Conservation (phyloP, 352 stramenopile species). For the Pythium aphanidermatum region DNA sequence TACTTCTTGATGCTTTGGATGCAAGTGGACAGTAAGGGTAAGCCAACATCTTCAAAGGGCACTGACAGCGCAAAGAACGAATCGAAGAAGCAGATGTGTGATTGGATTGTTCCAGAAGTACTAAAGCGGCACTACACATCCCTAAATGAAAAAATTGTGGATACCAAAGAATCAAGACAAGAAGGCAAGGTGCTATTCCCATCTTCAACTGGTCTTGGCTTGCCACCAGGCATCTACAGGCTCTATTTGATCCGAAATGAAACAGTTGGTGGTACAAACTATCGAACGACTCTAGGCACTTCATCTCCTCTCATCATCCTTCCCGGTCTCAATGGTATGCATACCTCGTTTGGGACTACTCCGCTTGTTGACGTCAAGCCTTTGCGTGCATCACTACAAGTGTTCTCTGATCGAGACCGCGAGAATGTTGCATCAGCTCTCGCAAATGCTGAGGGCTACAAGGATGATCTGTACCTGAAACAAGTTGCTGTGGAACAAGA, state of each 20-base stretch:
- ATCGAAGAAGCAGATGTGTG: conserved; percentile 5
- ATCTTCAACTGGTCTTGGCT: conserved; percentile 35
- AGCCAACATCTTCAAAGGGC: neutral
- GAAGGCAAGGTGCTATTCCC: conserved; percentile 22
- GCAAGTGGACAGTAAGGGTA: conserved; percentile 1
- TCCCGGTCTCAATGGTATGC: conserved; percentile 40
- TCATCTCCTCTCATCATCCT: conserved; percentile 29
- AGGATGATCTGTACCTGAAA: conserved; percentile 19
- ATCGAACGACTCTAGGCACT: conserved; percentile 22
- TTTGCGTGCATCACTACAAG: conserved; percentile 28
- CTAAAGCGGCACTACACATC: conserved; percentile 25
- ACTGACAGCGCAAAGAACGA: conserved; percentile 4
- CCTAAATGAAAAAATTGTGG: conserved; percentile 11
- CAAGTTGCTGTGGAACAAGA: conserved; percentile 28
- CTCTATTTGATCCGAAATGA: conserved; percentile 45
- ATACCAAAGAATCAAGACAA: conserved; percentile 16
- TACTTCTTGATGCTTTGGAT: conserved; percentile 45
- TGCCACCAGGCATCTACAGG: conserved; percentile 36
- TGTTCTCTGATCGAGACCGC: conserved; percentile 25
- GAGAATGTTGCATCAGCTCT: conserved; percentile 11
- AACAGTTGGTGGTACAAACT: conserved; percentile 18
- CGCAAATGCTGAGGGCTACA: conserved; percentile 17
- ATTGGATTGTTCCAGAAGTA: conserved; percentile 38
- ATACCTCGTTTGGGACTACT: conserved; percentile 53
- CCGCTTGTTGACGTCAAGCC: conserved; percentile 49